Base-by-base conservation (phyloP, 2,329 filamentous ascomycete genomes). In the Trichoderma aggressivum region DNA sequence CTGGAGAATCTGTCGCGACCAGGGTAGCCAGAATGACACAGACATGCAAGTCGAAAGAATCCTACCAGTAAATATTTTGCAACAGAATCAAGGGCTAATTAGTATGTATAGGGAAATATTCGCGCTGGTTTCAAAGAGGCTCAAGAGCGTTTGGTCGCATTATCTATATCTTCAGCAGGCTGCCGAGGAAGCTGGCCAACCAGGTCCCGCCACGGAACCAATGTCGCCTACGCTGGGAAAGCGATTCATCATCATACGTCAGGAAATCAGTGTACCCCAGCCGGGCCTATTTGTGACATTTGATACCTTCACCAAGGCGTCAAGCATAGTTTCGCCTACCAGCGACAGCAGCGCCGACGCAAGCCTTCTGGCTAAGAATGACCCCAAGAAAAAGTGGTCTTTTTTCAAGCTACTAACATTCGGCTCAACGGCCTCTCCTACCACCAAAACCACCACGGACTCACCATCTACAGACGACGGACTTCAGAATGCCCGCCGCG, bases 191-290 rank as follows among this genome's bases (percentile, higher is more conserved):
- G 76, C 81, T 21, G 82, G 87, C 47, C 84, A 83, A 16, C 78
- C 88, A 3, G 86, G 86, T 1, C 91, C 93, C 7, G 94, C 92
- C 1, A 93, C 93, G 3, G 90, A 89, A 7, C 93, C 94, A n/a
- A 94, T 91, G 76, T 91, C 91, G 71, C 94, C 94, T 7, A 93
- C 94, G 3, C 93, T 94, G 2, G 92, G 92, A 60, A 93, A 95
- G 77, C 88, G 92, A 73, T 92, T 98, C 72, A 89, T 97, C 80
- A 97, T 98, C 76, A 92, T 97, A 74, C 90, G 94, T 71, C 94
- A 92, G 74, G 94, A 97, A 72, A 77, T 86, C 26, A 83, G 82
- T 58, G 75, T 79, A 5, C 79, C 83, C 0, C 86, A 87, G 72
- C 81, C 82, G 3, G 85, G 85, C 7, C 79, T 88, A 10, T 81